These are phyloP conservation scores for Phytomonas sp. DNA, from an alignment of 208 protist species.

Conservation along the genomic window DNA sequence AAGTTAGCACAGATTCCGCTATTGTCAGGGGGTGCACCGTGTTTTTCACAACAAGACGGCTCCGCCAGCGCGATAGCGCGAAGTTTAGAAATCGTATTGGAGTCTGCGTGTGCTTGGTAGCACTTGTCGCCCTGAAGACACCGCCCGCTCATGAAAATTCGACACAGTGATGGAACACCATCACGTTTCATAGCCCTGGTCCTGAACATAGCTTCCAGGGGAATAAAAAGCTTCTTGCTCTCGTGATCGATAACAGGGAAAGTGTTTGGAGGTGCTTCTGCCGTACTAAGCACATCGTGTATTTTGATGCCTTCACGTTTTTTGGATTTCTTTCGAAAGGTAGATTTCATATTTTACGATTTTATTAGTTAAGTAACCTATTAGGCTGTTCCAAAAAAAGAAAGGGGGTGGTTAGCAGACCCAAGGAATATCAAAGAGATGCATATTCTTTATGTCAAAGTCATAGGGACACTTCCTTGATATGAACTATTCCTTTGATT, in stretches of 20 bases:
- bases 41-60: slow-evolving; percentile 61
- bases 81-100: slow-evolving; percentile 29
- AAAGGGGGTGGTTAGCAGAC: background rate
- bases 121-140: slow-evolving; percentile 71
- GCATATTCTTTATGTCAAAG: background rate
- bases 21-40: slow-evolving; percentile 35
- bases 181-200: slow-evolving; percentile 71
- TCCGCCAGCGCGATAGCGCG: slow-evolving; percentile 48
- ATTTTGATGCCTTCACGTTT: background rate
- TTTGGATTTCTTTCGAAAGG: background rate
- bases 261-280: slow-evolving; percentile 35
- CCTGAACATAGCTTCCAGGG: slow-evolving; percentile 43
- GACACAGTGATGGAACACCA: slow-evolving; percentile 73
- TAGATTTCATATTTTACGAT: background rate
- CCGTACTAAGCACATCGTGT: slow-evolving; percentile 44
- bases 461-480: background rate
- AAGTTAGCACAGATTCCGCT: slow-evolving; percentile 12
- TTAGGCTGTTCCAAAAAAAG: background rate
- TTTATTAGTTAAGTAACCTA: background rate
- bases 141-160: slow-evolving; percentile 64
- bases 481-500: background rate
- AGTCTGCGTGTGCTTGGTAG: slow-evolving; percentile 69
- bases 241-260: slow-evolving; percentile 78
- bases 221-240: slow-evolving; percentile 68
- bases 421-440: background rate